Conservation (phyloP, 805 yeast genomes). For the Kazachstania africana region DNA sequence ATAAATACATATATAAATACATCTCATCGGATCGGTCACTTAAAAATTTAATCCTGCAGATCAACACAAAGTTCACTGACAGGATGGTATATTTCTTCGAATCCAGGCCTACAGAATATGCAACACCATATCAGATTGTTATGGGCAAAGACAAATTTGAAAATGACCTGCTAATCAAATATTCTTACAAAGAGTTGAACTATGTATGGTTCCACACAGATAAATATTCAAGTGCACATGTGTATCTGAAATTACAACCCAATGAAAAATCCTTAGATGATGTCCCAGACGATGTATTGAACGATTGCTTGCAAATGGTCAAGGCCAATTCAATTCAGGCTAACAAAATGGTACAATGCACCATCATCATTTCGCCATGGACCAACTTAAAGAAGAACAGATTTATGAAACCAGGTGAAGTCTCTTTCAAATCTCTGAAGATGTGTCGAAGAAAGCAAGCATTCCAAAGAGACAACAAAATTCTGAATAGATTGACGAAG, state of each 20-base stretch:
- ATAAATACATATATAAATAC: too few relatives aligned
- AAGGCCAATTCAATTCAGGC: slow-evolving; percentile 71
- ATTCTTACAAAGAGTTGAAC: slow-evolving; percentile 48
- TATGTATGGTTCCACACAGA: slow-evolving; percentile 72
- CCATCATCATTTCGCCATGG: slow-evolving; percentile 66
- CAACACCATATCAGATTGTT: slow-evolving; percentile 13
- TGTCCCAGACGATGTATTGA: slow-evolving; percentile 41
- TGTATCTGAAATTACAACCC: slow-evolving; percentile 45
- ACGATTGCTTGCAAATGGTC: slow-evolving; percentile 57
- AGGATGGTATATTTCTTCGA: slow-evolving; percentile 24
- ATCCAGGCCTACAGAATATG: slow-evolving; percentile 12
- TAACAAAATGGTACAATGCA: slow-evolving; percentile 53
- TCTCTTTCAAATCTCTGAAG: slow-evolving; percentile 52
- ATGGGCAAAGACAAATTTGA: slow-evolving; percentile 72
- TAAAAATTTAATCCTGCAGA: not conserved
- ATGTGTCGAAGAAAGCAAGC: slow-evolving; percentile 42
- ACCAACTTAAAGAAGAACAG: slow-evolving; percentile 54
- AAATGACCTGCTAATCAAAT: slow-evolving; percentile 48
- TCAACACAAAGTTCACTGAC: not conserved
- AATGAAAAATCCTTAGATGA: slow-evolving; percentile 35
- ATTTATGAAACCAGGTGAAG: slow-evolving; percentile 71
- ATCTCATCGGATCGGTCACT: not conserved
- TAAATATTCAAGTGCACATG: slow-evolving; percentile 64
- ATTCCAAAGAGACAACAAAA: slow-evolving; percentile 43
- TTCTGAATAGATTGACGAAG: slow-evolving; percentile 51